A percentile compares a stretch with the other conserved stretches of the same genome.
Evolutionary conservation across 768 basidiomycete genomes (phyloP).

Genomic region (Boletus sp.): DNA sequence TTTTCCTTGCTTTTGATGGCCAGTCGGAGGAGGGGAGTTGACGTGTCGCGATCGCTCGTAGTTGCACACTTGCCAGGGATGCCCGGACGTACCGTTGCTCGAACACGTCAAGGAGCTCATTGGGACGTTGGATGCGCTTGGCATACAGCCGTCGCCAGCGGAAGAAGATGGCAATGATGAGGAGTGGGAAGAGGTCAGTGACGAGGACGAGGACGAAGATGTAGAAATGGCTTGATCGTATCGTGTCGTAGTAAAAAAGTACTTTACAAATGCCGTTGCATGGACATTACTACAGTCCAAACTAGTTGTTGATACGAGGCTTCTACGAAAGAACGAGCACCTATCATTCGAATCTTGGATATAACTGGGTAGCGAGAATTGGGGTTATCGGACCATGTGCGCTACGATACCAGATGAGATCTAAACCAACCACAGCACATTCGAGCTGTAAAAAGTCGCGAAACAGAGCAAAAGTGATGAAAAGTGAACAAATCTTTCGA

Average conservation of each 20-base stretch:
- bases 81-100: slow-evolving; percentile 74
- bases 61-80: slow-evolving; percentile 69
- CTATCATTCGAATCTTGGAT: too few species aligned
- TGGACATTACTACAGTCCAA: too few species aligned
- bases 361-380: too few species aligned
- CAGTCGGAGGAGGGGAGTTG: neutral
- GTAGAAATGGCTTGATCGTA: slow-evolving; percentile 50
- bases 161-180: slow-evolving; percentile 44
- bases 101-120: slow-evolving; percentile 77
- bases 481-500: too few species aligned
- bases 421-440: too few species aligned
- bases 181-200: slow-evolving; percentile 65
- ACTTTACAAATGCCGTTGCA: neutral
- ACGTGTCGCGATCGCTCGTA: slow-evolving; percentile 25
- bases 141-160: slow-evolving; percentile 59
- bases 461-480: too few species aligned
- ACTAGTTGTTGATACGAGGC: too few species aligned
- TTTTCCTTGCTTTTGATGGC: neutral
- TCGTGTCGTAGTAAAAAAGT: neutral
- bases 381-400: too few species aligned
- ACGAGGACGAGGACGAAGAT: slow-evolving; percentile 49
- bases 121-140: slow-evolving; percentile 59
- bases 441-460: too few species aligned
- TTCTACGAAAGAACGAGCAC: too few species aligned
- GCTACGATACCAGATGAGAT: too few species aligned